Evolutionary conservation across 2,329 filamentous ascomycete genomes (phyloP), one percentile per base, ranked within the genome.

Genomic region (Fusarium setosum): DNA sequence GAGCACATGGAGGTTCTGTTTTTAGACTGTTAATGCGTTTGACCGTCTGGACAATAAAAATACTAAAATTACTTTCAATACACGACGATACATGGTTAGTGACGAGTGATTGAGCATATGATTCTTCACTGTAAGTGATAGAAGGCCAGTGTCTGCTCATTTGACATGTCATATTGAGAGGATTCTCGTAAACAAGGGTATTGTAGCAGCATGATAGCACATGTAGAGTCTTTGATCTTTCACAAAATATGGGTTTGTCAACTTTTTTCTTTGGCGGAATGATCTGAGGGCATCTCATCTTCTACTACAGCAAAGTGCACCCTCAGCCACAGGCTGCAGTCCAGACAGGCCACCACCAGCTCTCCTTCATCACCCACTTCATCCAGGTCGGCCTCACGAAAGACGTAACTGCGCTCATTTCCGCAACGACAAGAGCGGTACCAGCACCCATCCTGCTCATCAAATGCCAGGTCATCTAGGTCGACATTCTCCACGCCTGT

Each of bases 281-380:
- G 51, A 42, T 63, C 17, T 64, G 41, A 49, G 51, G 41, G 44
- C 13, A 17, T 37, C 18, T 68, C 56, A 29, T 67, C 65, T 10
- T 66, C 59, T 24, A 87, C 75, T 13, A 88, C 81, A 9, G 85
- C 86, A 79, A 90, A 91, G 49, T 88, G 82, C 34, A 91, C 87
- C 56, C 84, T 83, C 50, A 91, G 74, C 88, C 88, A 91, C 42
- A 91, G 78, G 72, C 88, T 91, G 67, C 89, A 91, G 69, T 90
- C 88, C 56, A 82, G 80, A 70, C 89, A 91, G 11, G 86, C 88
- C 37, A 91, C 88, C 74, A 90, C 81, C 44, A 91, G 75, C 72
- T 89, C 86, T 9, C 88, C 85, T 63, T 85, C 80, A 49, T 86
- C 84, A 42, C 81, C 82, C 35, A 83, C 85, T 71, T 85, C 86